These are phyloP conservation scores for Cafeteria roenbergensis DNA, from an alignment of 108 stramenopile genomes.

Conservation along the genomic window DNA sequence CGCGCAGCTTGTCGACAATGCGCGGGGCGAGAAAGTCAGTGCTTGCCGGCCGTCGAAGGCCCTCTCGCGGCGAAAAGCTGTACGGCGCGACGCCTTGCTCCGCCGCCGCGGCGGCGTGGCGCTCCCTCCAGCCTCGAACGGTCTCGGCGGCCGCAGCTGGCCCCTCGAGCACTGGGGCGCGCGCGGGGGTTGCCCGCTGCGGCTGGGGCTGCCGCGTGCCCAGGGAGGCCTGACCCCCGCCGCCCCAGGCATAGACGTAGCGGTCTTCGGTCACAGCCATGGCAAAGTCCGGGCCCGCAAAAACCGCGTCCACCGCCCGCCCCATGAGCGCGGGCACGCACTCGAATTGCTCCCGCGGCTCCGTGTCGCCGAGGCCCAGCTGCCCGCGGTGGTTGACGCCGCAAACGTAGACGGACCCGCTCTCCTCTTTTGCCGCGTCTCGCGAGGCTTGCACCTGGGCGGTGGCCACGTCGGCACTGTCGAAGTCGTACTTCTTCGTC, in stretches of 20 bases:
- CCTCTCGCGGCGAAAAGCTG: background rate
- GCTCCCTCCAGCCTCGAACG: background rate
- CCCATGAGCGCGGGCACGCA: too few species aligned
- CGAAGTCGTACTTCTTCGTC: conserved; percentile 42
- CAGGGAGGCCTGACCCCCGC: background rate
- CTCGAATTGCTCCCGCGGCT: conserved; percentile 38
- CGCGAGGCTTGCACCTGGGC: conserved; percentile 44
- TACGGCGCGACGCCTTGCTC: background rate
- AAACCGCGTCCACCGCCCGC: too few species aligned
- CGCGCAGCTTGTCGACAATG: background rate
- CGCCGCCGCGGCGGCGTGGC: background rate
- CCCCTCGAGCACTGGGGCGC: background rate
- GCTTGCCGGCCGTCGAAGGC: background rate
- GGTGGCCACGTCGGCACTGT: conserved; percentile 40
- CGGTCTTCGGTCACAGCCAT: background rate
- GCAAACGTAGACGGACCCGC: conserved; percentile 48
- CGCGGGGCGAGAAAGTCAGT: background rate
- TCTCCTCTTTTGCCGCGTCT: conserved; percentile 51
- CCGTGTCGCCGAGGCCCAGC: conserved; percentile 52
- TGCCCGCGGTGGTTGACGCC: conserved; percentile 51
- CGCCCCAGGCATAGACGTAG: background rate
- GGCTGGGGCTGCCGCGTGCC: background rate
- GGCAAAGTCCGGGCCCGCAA: background rate
- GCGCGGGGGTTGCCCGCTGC: background rate
- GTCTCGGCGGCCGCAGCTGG: background rate